Percentiles rank a stretch among this genome's conserved stretches.
Conservation (phyloP, 106 monocot species). For the Acorus calamus region DNA sequence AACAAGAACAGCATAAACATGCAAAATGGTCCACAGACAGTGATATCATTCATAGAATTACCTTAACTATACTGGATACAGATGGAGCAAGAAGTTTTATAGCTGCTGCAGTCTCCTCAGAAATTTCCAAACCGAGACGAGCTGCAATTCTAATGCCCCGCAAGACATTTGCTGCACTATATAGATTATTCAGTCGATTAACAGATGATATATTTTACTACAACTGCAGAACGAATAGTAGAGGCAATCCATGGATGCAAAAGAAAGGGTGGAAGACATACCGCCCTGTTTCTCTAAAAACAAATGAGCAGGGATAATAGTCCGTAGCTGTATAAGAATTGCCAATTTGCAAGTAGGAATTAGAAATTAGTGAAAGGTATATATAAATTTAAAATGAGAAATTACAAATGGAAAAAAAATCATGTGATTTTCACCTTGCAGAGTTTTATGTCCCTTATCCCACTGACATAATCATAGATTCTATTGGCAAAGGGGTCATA, state of each 20-base stretch:
- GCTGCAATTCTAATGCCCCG: conserved; percentile 87
- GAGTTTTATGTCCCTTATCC: conserved; percentile 55
- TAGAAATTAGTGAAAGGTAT: neutral
- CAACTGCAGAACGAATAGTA: neutral
- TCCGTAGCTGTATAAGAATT: conserved; percentile 37
- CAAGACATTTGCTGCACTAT: conserved; percentile 67
- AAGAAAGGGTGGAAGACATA: conserved; percentile 15
- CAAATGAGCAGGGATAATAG: conserved; percentile 64
- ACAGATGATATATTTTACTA: neutral
- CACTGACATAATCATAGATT: conserved; percentile 84
- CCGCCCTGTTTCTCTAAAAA: conserved; percentile 85
- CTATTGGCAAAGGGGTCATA: conserved; percentile 59
- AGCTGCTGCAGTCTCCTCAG: conserved; percentile 54
- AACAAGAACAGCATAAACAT: neutral
- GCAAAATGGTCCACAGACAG: neutral
- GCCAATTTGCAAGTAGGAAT: neutral
- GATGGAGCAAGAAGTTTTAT: conserved; percentile 49
- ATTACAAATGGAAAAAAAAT: neutral
- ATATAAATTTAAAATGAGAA: neutral
- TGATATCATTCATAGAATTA: conserved; percentile 7
- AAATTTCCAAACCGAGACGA: conserved; percentile 72
- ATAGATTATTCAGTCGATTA: too few species aligned
- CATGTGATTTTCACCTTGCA: conserved; percentile 39
- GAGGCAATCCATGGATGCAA: neutral
- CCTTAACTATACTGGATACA: conserved; percentile 52